These are phyloP conservation scores for Panaeolus cyanescens DNA, from an alignment of 768 basidiomycete species.

Conservation along the genomic window DNA sequence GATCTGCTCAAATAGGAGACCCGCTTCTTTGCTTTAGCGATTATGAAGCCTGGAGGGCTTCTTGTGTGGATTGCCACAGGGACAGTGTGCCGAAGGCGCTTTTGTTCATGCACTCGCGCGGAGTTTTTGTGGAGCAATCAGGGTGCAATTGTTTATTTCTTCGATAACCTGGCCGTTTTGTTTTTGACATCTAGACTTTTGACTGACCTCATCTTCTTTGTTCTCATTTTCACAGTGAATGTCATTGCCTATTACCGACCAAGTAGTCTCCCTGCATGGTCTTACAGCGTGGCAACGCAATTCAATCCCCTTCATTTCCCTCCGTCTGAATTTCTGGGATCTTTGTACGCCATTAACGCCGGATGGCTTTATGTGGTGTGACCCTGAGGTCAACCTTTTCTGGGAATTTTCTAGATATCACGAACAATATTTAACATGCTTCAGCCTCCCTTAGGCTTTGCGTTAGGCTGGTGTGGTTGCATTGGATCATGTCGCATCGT, in stretches of 20 bases:
- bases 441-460: no score
- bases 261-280: background rate
- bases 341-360: background rate
- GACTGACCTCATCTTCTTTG: background rate
- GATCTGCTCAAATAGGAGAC: background rate
- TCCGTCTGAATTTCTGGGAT: background rate
- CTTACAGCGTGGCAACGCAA: background rate
- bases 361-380: background rate
- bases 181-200: conserved; percentile 2
- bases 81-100: background rate
- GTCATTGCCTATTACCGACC: background rate
- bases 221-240: background rate
- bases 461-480: no score
- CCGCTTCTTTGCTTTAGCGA: background rate
- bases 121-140: background rate
- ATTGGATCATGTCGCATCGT: no score
- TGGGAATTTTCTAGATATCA: background rate
- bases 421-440: no score
- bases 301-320: background rate
- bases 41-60: background rate
- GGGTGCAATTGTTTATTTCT: background rate
- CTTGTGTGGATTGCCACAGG: background rate
- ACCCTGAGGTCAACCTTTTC: background rate
- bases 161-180: background rate
- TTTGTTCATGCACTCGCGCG: background rate